These are phyloP conservation scores for Gynochthodes officinalis DNA, from an alignment of 257 asterid genomes.

Conservation along the genomic window DNA sequence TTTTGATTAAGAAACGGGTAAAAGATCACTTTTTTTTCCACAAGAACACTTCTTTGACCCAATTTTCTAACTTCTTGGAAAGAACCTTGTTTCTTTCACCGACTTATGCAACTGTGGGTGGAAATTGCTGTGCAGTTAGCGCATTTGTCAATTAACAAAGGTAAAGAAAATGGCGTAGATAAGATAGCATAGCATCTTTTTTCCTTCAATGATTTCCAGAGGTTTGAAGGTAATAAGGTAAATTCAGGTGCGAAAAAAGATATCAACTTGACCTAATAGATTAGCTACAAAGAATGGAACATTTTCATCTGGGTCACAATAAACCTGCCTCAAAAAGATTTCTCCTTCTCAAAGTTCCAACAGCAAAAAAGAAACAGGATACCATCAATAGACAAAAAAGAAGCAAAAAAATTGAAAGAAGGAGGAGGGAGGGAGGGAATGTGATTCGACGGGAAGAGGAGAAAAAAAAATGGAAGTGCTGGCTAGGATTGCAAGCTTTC, in stretches of 20 bases:
- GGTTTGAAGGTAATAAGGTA: constrained; percentile 3
- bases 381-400: not conserved
- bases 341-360: constrained; percentile 92
- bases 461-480: no score
- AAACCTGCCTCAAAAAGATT: constrained; percentile 93
- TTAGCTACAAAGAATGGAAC: constrained; percentile 19
- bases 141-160: no score
- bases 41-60: not conserved
- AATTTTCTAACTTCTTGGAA: not conserved
- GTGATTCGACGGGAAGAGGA: no score
- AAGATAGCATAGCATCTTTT: not conserved
- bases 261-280: constrained; percentile 14
- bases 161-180: no score
- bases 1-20: no score
- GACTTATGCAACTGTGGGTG: no score
- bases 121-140: no score
- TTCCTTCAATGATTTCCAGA: not conserved
- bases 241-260: not conserved
- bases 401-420: no score
- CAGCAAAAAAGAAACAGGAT: not conserved
- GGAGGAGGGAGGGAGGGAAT: no score
- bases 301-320: constrained; percentile 41
- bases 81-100: not conserved
- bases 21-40: no score
- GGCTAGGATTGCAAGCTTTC: no score